phyloP scores from a whole-genome alignment of 176 grass and related monocot genomes.

The Carex littledalei region DNA sequence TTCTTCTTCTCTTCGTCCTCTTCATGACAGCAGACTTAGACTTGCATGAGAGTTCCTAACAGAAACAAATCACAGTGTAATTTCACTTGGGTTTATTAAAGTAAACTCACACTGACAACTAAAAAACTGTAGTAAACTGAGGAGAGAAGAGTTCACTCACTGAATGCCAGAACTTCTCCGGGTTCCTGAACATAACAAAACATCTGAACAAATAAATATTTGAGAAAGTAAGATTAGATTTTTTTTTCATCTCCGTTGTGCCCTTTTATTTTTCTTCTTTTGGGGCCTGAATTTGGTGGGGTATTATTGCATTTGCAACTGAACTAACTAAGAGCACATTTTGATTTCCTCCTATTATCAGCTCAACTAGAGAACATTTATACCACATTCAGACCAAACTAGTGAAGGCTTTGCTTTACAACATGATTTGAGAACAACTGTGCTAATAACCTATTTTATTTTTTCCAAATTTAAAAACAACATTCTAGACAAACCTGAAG shows the following conservation, averaged over 20 bases:
- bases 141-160: neutral
- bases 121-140: neutral
- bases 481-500: too few species aligned
- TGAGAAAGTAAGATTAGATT: neutral
- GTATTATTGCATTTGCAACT: neutral
- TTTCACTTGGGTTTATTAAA: neutral
- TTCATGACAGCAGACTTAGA: constrained; percentile 63
- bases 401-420: too few species aligned
- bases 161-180: neutral
- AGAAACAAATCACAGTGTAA: constrained; percentile 8
- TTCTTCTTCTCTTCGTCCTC: constrained; percentile 48
- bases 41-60: constrained; percentile 89
- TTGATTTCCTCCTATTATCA: too few species aligned
- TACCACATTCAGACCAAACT: too few species aligned
- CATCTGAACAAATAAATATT: neutral
- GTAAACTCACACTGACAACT: neutral
- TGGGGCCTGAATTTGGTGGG: neutral
- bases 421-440: too few species aligned
- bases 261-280: neutral
- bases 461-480: too few species aligned
- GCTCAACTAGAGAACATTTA: too few species aligned
- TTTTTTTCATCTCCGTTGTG: neutral
- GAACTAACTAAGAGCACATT: neutral
- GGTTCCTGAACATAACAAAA: constrained; percentile 1
- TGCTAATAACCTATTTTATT: too few species aligned